Percentiles rank a stretch among this genome's conserved stretches.
phyloP scores from a whole-genome alignment of 495 filamentous ascomycete genomes.

The Aspergillus indologenus region DNA sequence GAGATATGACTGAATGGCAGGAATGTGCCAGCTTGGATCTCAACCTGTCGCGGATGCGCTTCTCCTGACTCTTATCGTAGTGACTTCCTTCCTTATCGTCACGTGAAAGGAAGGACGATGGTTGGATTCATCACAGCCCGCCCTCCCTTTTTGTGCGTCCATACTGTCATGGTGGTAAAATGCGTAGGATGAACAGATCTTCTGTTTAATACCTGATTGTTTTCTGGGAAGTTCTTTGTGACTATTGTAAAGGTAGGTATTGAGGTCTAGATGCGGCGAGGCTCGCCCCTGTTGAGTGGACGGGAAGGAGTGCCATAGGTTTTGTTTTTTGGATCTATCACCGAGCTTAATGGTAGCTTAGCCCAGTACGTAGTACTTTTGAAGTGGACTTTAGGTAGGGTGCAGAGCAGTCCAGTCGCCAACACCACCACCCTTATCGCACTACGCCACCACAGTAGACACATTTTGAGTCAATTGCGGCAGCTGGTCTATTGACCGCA shows the following conservation, averaged over 20 bases:
- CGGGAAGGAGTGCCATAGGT: constrained; percentile 2
- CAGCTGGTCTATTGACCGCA: neutral
- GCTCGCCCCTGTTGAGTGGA: constrained; percentile 7
- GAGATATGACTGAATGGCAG: neutral
- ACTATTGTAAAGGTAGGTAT: neutral
- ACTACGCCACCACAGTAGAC: neutral
- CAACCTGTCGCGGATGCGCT: neutral
- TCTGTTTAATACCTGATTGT: neutral
- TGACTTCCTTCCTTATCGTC: constrained; percentile 2
- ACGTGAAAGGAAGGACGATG: constrained; percentile 8
- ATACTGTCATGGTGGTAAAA: neutral
- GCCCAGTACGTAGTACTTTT: neutral
- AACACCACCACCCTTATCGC: neutral
- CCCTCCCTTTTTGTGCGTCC: neutral
- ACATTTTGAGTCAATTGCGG: neutral
- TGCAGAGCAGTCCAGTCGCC: neutral
- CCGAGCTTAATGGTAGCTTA: neutral
- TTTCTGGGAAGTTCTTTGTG: neutral
- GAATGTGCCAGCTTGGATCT: neutral
- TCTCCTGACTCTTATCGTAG: neutral
- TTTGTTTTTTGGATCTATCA: neutral
- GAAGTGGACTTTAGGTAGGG: neutral
- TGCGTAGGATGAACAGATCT: no score
- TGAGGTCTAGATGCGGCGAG: neutral
- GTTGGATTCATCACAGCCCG: neutral